Evolutionary conservation across 2,329 filamentous ascomycete species (phyloP), one percentile per base, ranked within the genome.

Genomic region (Lachnellula arida): DNA sequence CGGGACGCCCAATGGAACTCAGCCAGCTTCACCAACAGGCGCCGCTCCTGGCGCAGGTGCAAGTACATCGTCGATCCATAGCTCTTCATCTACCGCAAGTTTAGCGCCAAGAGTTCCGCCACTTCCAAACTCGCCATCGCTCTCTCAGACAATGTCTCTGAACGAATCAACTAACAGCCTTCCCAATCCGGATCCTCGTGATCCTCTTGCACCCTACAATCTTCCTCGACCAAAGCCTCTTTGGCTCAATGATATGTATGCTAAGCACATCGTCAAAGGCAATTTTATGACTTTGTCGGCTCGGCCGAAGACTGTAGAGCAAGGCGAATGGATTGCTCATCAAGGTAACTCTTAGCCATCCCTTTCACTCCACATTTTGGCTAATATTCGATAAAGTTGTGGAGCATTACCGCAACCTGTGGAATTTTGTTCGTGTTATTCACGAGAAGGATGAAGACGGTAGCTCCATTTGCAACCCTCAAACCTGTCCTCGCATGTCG

Each of bases 281-380:
- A 97, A 97, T 76, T 97, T 97, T 71, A 91, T 96, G 87, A 97
- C 93, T 11, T 76, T 97, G 57, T 95, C 92, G 67, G 91, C 91
- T 49, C 88, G 92, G 69, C 93, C 93, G 22, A 92, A 93, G 76
- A 92, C 94, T 55, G 89, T 97, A 46, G 93, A 97, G 68, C 85
- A 91, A 70, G 93, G 91, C 63, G 93, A 97, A 74, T 97, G 93
- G 93, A 81, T 97, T 65, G 92, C 92, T 60, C 91, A 97, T 73
- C 93, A 97, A 79, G 86, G 93, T 96, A 79, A 70, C 32, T 28
- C 4, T 52, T 42, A 44, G 14, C 19, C 4, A 49, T 14, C 9
- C 12, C 42, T 44, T 8, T 1, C 8, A 47, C 6, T 8, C 17
- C 4, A 23, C 25, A 17, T 1, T 60, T 56, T 57, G 42, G 54